Base-by-base conservation (phyloP, 2,329 filamentous ascomycete genomes). In the Teratosphaeria viscida region DNA sequence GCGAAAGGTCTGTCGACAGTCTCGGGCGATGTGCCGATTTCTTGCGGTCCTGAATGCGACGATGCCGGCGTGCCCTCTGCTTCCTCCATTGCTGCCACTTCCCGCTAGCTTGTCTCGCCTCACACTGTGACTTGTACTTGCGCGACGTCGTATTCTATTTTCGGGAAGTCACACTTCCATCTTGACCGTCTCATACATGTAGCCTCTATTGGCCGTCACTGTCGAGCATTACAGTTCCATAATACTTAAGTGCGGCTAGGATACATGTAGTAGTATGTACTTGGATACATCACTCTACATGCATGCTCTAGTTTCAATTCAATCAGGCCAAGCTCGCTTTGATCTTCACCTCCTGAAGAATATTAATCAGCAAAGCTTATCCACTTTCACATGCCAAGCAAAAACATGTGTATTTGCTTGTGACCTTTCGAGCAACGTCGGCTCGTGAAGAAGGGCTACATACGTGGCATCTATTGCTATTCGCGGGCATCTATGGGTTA, bases 221-320 rank as follows among this genome's bases (percentile, higher is more conserved):
- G 16, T 16, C 37, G 16, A 43, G 37, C 37, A 43, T 14, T 16
- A n/a, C 16, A n/a, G 5, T 52, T 39, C 35, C 56, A 59, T 5
- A 60, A 47, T 66, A 62, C 10, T 43, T 59, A 32, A 54, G 47
- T 54, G 23, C 37, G 52, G 37, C 35, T 19, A 34, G 43, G 23
- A 32, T 32, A 32, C 23, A 23, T 23, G 23, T 23, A 23, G 23
- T 23, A 23, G 23, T 23, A 23, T 23, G 29, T 32, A 32, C 29
- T 29, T 29, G 29, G 29, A 29, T 29, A 29, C 29, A 29, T 29
- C 4, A 7, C 29, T 29, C 29, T 7, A 2, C 23, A 23, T 23
- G 23, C 2, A 29, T 7, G 29, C 29, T 29, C 29, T 32, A 23
- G 23, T 23, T 23, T 23, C 1, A 32, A 32, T 7, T 32, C 7